phyloP scores from a whole-genome alignment of 2,329 filamentous ascomycete species.

The Macrophomina pseudophaseolina region DNA sequence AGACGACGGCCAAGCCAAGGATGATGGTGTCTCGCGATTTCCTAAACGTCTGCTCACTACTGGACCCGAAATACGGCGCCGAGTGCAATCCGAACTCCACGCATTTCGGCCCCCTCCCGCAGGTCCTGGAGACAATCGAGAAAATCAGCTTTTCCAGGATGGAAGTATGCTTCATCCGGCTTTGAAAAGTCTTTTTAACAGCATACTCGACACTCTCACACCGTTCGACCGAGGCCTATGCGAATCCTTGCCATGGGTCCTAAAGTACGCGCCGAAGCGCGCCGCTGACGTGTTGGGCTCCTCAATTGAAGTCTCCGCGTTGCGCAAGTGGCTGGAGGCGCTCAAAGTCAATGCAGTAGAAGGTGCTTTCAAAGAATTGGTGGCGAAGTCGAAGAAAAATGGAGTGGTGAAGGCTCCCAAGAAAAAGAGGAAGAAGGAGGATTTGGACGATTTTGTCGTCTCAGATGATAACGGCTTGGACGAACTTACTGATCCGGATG shows the following conservation, averaged over 20 bases:
- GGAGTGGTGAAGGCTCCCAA: constrained; percentile 37
- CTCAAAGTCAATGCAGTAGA: constrained; percentile 79
- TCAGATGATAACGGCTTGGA: constrained; percentile 55
- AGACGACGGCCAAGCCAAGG: background rate
- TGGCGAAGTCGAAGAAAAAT: constrained; percentile 3
- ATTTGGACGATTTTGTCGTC: constrained; percentile 44
- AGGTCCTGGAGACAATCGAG: background rate
- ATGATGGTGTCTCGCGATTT: background rate
- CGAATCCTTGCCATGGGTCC: constrained; percentile 74
- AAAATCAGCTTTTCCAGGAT: background rate
- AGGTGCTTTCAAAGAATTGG: constrained; percentile 55
- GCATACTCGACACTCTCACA: constrained; percentile 67
- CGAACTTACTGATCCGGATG: constrained; percentile 68
- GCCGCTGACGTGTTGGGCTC: constrained; percentile 77
- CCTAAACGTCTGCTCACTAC: constrained; percentile 45
- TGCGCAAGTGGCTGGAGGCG: constrained; percentile 81
- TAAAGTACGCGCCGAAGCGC: constrained; percentile 79
- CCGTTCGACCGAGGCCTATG: constrained; percentile 81
- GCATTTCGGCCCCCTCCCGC: background rate
- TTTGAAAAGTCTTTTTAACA: constrained; percentile 63
- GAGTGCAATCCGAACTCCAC: constrained; percentile 36
- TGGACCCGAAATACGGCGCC: constrained; percentile 46
- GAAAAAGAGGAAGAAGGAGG: constrained; percentile 66
- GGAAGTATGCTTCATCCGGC: constrained; percentile 57
- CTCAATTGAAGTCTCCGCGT: constrained; percentile 69